Evolutionary conservation across 305 asterid genomes (phyloP).

Genomic region (Rubia tinctorum): DNA sequence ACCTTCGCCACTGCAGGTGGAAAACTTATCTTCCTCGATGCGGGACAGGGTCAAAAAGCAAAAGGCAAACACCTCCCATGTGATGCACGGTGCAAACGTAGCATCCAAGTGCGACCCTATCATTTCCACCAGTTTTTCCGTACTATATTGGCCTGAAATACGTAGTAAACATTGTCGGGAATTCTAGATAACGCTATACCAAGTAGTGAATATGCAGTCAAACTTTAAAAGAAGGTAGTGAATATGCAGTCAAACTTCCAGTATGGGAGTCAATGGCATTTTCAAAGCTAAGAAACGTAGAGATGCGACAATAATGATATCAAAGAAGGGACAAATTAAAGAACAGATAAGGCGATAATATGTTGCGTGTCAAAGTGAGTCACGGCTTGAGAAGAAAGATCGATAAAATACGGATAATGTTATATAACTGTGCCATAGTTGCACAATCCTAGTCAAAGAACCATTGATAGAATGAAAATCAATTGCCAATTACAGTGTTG

Average conservation of each 20-base stretch:
- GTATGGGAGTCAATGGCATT: not conserved
- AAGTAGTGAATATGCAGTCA: not conserved
- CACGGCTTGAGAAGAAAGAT: not conserved
- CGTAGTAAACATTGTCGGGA: not conserved
- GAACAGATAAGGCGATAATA: not conserved
- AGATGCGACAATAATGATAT: not conserved
- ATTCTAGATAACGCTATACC: constrained; percentile 6
- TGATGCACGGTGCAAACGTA: constrained; percentile 41
- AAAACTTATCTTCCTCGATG: constrained; percentile 60
- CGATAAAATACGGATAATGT: not conserved
- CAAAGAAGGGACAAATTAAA: not conserved
- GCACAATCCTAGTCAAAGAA: not conserved
- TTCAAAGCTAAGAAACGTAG: not conserved
- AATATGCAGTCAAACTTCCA: not conserved
- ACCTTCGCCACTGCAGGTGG: constrained; percentile 40
- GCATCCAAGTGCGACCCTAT: constrained; percentile 81
- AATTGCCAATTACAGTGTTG: not conserved
- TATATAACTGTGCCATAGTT: not conserved
- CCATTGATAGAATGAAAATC: not conserved
- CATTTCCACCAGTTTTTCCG: constrained; percentile 66
- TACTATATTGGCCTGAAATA: constrained; percentile 62
- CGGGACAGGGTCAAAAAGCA: constrained; percentile 58
- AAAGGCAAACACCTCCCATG: constrained; percentile 74
- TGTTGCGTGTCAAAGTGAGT: not conserved
- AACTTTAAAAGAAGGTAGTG: too few relatives aligned